Evolutionary conservation across 352 stramenopile species (phyloP), one percentile per base, ranked within the genome.

Genomic region (Globisporangium radiosum): DNA sequence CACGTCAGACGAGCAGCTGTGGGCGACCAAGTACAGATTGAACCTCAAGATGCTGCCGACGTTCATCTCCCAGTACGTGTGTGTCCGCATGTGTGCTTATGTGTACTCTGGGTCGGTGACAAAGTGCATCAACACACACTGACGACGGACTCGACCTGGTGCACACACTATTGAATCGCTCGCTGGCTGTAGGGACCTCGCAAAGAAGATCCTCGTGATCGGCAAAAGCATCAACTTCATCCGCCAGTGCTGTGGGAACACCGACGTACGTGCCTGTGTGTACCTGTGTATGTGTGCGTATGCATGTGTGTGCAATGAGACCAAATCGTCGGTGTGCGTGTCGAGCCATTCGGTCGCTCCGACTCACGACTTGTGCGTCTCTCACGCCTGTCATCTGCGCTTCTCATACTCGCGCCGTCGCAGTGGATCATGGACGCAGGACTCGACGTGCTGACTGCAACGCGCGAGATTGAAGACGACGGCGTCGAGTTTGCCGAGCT

Each of bases 221-320:
- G 97, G 97, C 44, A 99, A 99, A 70, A 97, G 93, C 47, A 99
- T 99, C 65, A 99, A 99, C 77, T 99, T 99, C 56, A 98, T 99
- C 70, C 87, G 96, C 15, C 76, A 90, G 51, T 98, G 94, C 75
- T 97, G 97, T 53, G 78, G 87, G 10, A 93, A 98, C 69, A 85
- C 78, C 40, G 85, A 96, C 64, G 96, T 91, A 59, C 49, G 72
- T 71, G 15, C 14, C 3, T 5, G 49, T 1, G 7, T 11, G 13
- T 1, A 36, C 8, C 17, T 19, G 2, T 14, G 6, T 25, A 4
- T 19, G 2, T 14, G 6, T 25, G 4, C 49, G 5, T 9, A 3
- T 39, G n/a, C 6, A 14, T 50, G 15, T 5, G 47, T n/a, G 2
- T 42, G 25, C 5, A 9, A 56, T 59, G 9, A 47, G 43, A 33